Evolutionary conservation across 2,329 filamentous ascomycete species (phyloP), one percentile per base, ranked within the genome.

Genomic region (Colletotrichum caudatum): DNA sequence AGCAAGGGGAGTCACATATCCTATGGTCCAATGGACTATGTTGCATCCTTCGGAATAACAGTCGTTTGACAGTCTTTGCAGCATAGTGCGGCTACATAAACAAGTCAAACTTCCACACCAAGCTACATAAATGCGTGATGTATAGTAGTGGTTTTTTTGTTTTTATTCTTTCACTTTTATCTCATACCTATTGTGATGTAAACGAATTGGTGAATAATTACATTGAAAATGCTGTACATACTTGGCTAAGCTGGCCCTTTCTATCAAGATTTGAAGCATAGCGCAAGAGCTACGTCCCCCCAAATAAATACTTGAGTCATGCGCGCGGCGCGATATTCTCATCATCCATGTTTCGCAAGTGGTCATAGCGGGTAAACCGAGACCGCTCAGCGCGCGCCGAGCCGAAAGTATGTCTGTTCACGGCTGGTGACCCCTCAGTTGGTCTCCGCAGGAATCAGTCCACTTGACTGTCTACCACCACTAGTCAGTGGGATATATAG

Each of bases 281-380:
- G 1, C 5, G 20, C 44, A 46, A n/a, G 18, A 44, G 16, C 41
- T 8, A 11, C 20, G 16, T 18, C 41, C 16, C 41, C 16, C 3
- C n/a, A 0, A n/a, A 20, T n/a, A 0, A n/a, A 9, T 16, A 16
- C n/a, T n/a, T 59, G 41, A 60, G 39, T 29, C 16, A n/a, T 37
- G 60, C 26, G 23, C 37, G 39, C 6, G 6, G 26, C 5, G 39
- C 26, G 26, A 5, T 20, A 6, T 8, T 14, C n/a, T 12, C 29
- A 12, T 5, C 14, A 29, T 29, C 29, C 5, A 26, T 37, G 33
- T 63, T 58, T 46, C 62, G 61, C 54, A 35, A 60, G 6, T 53
- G 23, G n/a, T 64, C 60, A 23, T 37, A 48, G 63, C 39, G 41
- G 68, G 41, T 16, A 53, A 62, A 59, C 44, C 61, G 44, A 53